A percentile compares a stretch with the other conserved stretches of the same genome.
phyloP scores from a whole-genome alignment of 164 flowering plant species.

The Platanus orientalis region DNA sequence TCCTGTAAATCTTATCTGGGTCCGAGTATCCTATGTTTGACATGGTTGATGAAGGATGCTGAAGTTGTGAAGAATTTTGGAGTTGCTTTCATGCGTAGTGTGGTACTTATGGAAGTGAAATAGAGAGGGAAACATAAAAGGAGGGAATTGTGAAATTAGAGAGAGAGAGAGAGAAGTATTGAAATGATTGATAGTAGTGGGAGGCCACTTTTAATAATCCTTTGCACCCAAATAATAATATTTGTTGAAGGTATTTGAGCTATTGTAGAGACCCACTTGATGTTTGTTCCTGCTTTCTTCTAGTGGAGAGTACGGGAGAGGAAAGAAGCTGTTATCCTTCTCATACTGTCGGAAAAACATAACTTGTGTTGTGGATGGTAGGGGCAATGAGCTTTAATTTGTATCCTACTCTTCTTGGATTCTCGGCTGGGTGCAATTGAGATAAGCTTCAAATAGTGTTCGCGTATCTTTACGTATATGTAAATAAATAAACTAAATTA shows the following conservation, averaged over 20 bases:
- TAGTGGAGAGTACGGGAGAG: slow-evolving; percentile 9
- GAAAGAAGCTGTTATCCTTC: too few relatives aligned
- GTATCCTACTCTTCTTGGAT: slow-evolving; percentile 41
- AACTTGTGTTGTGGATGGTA: too few relatives aligned
- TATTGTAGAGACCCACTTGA: slow-evolving; percentile 21
- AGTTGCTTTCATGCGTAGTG: not conserved
- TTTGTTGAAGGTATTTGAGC: slow-evolving; percentile 14
- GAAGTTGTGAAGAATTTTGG: not conserved
- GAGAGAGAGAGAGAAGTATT: slow-evolving; percentile 18
- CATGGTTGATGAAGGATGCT: slow-evolving; percentile 25
- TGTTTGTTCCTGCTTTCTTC: slow-evolving; percentile 16
- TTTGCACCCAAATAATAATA: too few relatives aligned
- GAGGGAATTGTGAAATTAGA: slow-evolving; percentile 17
- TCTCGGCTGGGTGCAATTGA: slow-evolving; percentile 27
- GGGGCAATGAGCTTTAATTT: slow-evolving; percentile 18
- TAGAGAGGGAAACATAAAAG: not conserved
- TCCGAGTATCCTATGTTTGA: slow-evolving; percentile 30
- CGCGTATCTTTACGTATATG: not conserved
- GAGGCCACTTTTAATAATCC: slow-evolving; percentile 21
- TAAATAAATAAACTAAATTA: too few relatives aligned
- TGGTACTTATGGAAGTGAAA: not conserved
- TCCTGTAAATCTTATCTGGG: slow-evolving; percentile 28
- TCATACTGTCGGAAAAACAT: too few relatives aligned
- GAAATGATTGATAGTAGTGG: slow-evolving; percentile 51
- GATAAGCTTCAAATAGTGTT: slow-evolving; percentile 14